These are phyloP conservation scores for Mortierella alpina DNA, from an alignment of 192 early-diverging fungal genomes.

Conservation along the genomic window DNA sequence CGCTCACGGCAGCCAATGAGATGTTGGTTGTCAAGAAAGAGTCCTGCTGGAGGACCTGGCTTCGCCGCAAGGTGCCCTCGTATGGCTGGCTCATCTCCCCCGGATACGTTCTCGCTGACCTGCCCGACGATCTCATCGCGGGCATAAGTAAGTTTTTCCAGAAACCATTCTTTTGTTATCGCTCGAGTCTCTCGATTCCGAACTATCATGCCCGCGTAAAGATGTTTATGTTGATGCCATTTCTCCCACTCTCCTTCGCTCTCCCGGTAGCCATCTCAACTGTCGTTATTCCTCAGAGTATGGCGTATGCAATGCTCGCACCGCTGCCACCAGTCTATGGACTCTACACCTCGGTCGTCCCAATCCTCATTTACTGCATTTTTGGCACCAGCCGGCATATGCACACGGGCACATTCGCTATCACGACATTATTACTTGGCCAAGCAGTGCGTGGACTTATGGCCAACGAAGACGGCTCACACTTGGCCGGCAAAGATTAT, in stretches of 20 bases:
- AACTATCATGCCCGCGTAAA: not conserved
- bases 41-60: slow-evolving; percentile 41
- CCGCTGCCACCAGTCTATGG: slow-evolving; percentile 57
- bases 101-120: slow-evolving; percentile 24
- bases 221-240: not conserved
- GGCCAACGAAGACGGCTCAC: slow-evolving; percentile 5
- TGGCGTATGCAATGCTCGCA: slow-evolving; percentile 61
- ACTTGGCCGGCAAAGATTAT: not conserved
- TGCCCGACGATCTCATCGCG: slow-evolving; percentile 52
- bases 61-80: slow-evolving; percentile 24
- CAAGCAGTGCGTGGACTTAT: slow-evolving; percentile 50
- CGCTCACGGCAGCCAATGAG: not conserved
- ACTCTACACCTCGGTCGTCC: slow-evolving; percentile 54
- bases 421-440: slow-evolving; percentile 50
- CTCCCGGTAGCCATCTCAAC: slow-evolving; percentile 44
- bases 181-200: not conserved
- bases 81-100: slow-evolving; percentile 49
- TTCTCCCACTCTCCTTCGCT: not conserved
- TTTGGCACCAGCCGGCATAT: slow-evolving; percentile 56
- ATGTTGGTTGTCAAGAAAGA: slow-evolving; percentile 7
- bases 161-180: not conserved
- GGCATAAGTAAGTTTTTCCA: slow-evolving; percentile 42
- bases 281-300: slow-evolving; percentile 57
- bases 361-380: slow-evolving; percentile 51
- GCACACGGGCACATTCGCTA: slow-evolving; percentile 54